Evolutionary conservation across 164 flowering plant genomes (phyloP), one percentile per base, ranked within the genome.

Genomic region (Pachysandra terminalis): DNA sequence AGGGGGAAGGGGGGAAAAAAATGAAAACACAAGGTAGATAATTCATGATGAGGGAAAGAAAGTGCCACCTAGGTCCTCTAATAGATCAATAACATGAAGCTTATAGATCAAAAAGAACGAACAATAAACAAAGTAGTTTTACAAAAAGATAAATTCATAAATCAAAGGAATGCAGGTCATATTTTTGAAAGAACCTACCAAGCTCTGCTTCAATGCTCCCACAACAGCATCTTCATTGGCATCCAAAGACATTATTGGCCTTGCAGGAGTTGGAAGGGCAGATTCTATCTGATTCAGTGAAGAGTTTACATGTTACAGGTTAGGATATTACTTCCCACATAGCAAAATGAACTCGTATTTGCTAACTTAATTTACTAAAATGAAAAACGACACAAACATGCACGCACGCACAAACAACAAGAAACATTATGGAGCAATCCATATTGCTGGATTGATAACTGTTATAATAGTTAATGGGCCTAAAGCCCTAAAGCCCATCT

Each of bases 221-320:
- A 91, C 91, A 61, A 93, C 75, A 40, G 98, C 95, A 88, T 90
- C 99, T 79, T 96, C 99, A 81, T 86, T 88, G 63, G 95, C 91
- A 77, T 96, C 98, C 81, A 93, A 74, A 68, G 98, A 89, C 98
- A 93, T 84, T 49, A 93, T 96, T 68, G 99, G 99, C 83, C 89
- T 86, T 3, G 97, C 84, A 67, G 90, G 82, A 61, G 82, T 82
- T 71, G 98, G 99, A 78, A 96, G 87, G 16, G 91, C 96, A 64
- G 98, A 80, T 81, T 95, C 97, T 61, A 89, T 93, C 98, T 95
- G 86, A 76, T 68, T 19, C 76, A 51, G 60, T 0, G 12, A 61
- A 70, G 61, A n/a, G 35, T n/a, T 14, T 10, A 70, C 12, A 70
- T 19, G 23, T 22, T 27, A 67, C 45, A n/a, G 61, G 63, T 66